These are phyloP conservation scores for Quercus agrifolia DNA, from an alignment of 306 rosid genomes.

Conservation along the genomic window DNA sequence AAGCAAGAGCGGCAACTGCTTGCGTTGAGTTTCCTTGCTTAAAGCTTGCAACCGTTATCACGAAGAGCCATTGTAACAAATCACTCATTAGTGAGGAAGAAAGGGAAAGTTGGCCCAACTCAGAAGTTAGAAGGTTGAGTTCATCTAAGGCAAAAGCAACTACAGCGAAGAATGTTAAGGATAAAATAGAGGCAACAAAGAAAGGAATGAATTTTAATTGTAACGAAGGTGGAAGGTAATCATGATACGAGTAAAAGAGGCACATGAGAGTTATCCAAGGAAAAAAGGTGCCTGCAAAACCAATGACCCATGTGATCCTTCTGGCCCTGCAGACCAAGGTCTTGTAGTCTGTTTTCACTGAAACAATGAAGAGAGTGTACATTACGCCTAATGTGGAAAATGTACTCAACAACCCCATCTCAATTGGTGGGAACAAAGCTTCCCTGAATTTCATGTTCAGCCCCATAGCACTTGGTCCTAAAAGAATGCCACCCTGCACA, in stretches of 20 bases:
- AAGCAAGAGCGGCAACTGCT: not conserved
- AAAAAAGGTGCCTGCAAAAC: not conserved
- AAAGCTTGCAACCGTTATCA: not conserved
- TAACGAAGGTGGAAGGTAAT: not conserved
- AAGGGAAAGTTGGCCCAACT: conserved; percentile 32
- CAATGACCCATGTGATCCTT: conserved; percentile 23
- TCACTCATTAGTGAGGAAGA: conserved; percentile 19
- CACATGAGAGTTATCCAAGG: not conserved
- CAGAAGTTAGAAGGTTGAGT: conserved; percentile 28
- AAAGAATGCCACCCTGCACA: conserved; percentile 34
- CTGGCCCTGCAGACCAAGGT: not conserved
- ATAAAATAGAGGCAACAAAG: not conserved
- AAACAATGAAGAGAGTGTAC: conserved; percentile 21
- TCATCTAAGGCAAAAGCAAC: conserved; percentile 26
- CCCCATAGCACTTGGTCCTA: conserved; percentile 45
- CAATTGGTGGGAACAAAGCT: not conserved
- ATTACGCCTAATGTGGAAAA: not conserved
- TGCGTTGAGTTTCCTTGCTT: not conserved
- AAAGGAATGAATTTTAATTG: not conserved
- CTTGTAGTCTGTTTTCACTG: conserved; percentile 21
- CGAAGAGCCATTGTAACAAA: conserved; percentile 10
- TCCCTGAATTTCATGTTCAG: not conserved
- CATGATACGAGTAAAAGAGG: not conserved
- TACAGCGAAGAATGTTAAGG: conserved; percentile 18
- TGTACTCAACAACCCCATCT: not conserved